Base-by-base conservation (phyloP, 2,329 filamentous ascomycete genomes). In the Claviceps digitariae region DNA sequence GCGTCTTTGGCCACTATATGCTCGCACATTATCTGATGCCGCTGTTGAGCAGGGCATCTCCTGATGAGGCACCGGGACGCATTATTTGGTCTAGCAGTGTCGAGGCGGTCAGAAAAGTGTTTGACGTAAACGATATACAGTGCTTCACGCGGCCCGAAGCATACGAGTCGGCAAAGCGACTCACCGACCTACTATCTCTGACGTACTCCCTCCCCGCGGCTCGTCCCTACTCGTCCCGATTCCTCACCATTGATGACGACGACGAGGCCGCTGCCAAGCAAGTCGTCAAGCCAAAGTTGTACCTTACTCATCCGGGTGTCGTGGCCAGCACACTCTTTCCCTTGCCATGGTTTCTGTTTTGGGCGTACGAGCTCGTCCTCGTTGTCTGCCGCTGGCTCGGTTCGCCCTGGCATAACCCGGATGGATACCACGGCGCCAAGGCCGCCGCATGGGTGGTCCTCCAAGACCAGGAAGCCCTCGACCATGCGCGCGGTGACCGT, bases 1-100 rank as follows among this genome's bases (percentile, higher is more conserved):
- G 97, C 64, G 78, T 95, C 31, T 97, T 98, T 64, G 93, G 93
- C 0, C 93, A 98, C 71, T 97, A 98, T 66, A 72, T 96, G 63
- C 81, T 98, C 25, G 81, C 81, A 17, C 90, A 95, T 66, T 82
- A 84, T 63, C 76, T 97, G 12, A 77, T 86, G 59, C 85, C 88
- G 0, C 73, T 96, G 12, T 76, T 98, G 60, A 71, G 73, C 61
- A 72, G 80, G 50, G 64, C 63, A 17, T 62, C 68, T 17, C 58
- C 68, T 54, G 57, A 68, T 41, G 64, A 72, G 4, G 54, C 69
- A 1, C 72, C 73, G 0, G 86, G 82, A 9, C 81, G 89, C 50
- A 77, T 98, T 51, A 78, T 97, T 57, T 97, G 91, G 90, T 82
- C 90, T 10, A 87, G 85, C 57, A 94, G 86, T 62, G 71, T 96